Evolutionary conservation across 192 early-diverging fungal species (phyloP).

Genomic region (Borealophlyctis nickersoniae): DNA sequence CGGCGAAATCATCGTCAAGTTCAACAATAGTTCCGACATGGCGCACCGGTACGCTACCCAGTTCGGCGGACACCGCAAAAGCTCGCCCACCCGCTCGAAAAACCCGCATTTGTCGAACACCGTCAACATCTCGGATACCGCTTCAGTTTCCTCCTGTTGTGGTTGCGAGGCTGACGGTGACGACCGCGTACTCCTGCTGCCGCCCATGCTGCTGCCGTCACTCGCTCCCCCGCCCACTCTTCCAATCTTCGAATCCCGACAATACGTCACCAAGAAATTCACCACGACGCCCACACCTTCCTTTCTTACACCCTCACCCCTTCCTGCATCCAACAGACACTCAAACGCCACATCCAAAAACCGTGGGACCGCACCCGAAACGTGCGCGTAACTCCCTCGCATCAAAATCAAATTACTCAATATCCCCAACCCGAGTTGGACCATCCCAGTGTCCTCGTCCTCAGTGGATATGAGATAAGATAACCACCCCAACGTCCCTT

Average conservation of each 20-base stretch:
- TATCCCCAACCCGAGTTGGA: constrained; percentile 40
- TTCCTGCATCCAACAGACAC: constrained; percentile 19
- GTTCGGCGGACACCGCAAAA: constrained; percentile 12
- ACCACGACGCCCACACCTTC: constrained; percentile 35
- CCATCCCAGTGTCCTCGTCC: constrained; percentile 32
- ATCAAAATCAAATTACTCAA: constrained; percentile 37
- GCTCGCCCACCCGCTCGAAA: constrained; percentile 28
- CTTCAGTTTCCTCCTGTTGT: no score
- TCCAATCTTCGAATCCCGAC: no score
- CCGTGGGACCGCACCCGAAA: constrained; percentile 32
- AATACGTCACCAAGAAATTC: constrained; percentile 43
- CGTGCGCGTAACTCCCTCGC: no score
- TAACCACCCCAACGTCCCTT: constrained; percentile 40
- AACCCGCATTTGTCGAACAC: no score
- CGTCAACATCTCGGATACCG: no score
- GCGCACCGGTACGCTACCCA: constrained; percentile 33
- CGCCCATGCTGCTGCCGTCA: no score
- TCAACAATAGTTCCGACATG: constrained; percentile 30
- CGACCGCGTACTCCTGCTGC: no score
- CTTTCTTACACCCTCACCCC: constrained; percentile 24
- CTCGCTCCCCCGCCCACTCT: no score
- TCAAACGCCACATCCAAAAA: constrained; percentile 38
- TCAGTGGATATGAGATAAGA: constrained; percentile 28
- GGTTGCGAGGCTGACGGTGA: no score
- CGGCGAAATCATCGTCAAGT: constrained; percentile 31